These are phyloP conservation scores for Gracilaria domingensis DNA, from an alignment of 23 red algal genomes.

Conservation along the genomic window DNA sequence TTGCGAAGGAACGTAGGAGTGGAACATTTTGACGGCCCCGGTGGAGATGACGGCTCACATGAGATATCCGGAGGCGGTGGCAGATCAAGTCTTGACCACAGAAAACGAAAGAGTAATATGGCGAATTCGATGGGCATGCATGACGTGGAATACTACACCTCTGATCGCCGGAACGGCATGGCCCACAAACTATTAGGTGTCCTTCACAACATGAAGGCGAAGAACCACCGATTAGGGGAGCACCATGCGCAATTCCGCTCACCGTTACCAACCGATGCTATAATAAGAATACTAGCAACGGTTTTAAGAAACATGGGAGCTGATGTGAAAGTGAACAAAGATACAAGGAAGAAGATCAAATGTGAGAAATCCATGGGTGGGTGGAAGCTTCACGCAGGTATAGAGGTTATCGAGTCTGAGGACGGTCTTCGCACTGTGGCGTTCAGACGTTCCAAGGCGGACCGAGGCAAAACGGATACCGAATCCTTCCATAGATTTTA, in stretches of 20 bases:
- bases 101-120: constrained; percentile 47
- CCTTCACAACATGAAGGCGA: constrained; percentile 62
- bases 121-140: constrained; percentile 74
- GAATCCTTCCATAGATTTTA: constrained; percentile 59
- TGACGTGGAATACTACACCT: constrained; percentile 71
- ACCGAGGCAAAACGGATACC: constrained; percentile 61
- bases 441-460: constrained; percentile 53
- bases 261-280: constrained; percentile 13
- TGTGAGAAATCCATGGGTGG: constrained; percentile 18
- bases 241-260: constrained; percentile 64
- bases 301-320: constrained; percentile 62
- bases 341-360: constrained; percentile 67
- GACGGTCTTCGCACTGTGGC: constrained; percentile 46
- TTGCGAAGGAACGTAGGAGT: background rate
- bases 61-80: background rate
- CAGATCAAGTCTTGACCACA: background rate
- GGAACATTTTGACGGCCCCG: background rate
- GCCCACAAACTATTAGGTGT: constrained; percentile 50
- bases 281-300: constrained; percentile 34
- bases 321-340: constrained; percentile 50
- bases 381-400: constrained; percentile 41
- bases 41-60: background rate
- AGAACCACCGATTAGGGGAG: constrained; percentile 67
- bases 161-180: constrained; percentile 48
- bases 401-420: constrained; percentile 51